A percentile compares a stretch with the other conserved stretches of the same genome.
These are phyloP conservation scores for Bimuria novae-zelandiae DNA, from an alignment of 2,329 filamentous ascomycete species.

Conservation along the genomic window DNA sequence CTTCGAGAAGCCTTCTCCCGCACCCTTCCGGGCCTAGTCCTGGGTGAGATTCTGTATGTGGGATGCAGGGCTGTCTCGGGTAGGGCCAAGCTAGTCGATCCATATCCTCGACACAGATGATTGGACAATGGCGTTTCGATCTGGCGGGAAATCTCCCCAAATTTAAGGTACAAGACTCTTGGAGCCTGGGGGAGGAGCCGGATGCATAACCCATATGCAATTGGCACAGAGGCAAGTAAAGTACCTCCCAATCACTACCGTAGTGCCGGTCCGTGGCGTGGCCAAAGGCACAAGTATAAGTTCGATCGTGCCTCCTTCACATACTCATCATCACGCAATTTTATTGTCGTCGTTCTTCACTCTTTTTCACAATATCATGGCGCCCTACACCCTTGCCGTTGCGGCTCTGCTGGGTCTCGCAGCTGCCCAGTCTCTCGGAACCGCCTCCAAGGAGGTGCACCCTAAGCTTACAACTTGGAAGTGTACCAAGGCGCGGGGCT, in stretches of 20 bases:
- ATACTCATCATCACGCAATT: slow-evolving; percentile 8
- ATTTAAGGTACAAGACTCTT: background rate
- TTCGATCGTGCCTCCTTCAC: background rate
- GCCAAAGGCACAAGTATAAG: slow-evolving; percentile 10
- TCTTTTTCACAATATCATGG: slow-evolving; percentile 21
- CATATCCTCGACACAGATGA: background rate
- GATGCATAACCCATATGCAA: background rate
- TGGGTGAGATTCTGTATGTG: background rate
- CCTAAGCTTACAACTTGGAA: slow-evolving; percentile 58
- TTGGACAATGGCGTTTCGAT: background rate
- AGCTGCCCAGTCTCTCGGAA: slow-evolving; percentile 38
- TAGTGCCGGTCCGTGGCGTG: slow-evolving; percentile 5
- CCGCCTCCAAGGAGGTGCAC: slow-evolving; percentile 55
- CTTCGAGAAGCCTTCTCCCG: slow-evolving; percentile 8
- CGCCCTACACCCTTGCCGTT: slow-evolving; percentile 30
- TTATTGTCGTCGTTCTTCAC: slow-evolving; percentile 5
- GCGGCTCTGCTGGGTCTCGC: slow-evolving; percentile 33
- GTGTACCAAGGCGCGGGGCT: slow-evolving; percentile 58
- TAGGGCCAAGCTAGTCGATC: background rate
- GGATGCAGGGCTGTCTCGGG: slow-evolving; percentile 5
- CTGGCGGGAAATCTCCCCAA: slow-evolving; percentile 1
- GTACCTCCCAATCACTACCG: slow-evolving; percentile 14
- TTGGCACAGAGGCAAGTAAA: slow-evolving; percentile 6
- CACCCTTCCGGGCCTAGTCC: background rate
- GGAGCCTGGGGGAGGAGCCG: background rate